Conservation (phyloP, 1,139 yeast species). For the Candida dubliniensis region DNA sequence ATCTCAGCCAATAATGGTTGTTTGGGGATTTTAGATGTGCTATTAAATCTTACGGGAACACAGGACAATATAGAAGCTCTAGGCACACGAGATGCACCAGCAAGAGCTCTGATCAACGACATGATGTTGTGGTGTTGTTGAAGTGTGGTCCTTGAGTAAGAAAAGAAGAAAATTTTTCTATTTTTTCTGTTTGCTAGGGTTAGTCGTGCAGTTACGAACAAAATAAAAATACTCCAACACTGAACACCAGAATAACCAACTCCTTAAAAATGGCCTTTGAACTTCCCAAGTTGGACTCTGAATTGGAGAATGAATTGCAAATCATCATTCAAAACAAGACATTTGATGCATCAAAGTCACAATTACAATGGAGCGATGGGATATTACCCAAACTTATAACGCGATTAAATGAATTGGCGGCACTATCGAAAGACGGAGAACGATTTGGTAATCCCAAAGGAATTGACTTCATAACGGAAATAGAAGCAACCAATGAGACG, state of each 20-base stretch:
- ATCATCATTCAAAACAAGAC: slow-evolving; percentile 9
- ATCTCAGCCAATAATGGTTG: slow-evolving; percentile 20
- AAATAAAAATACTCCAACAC: not conserved
- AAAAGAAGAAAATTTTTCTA: slow-evolving; percentile 9
- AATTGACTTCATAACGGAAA: slow-evolving; percentile 2
- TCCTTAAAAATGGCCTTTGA: not conserved
- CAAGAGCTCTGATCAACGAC: slow-evolving; percentile 16
- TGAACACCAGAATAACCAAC: no score
- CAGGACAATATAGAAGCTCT: slow-evolving; percentile 1
- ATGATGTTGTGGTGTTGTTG: slow-evolving; percentile 3
- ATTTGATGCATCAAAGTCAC: slow-evolving; percentile 2
- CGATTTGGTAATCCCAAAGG: slow-evolving; percentile 18
- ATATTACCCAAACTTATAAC: slow-evolving; percentile 13
- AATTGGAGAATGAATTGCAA: slow-evolving; percentile 7
- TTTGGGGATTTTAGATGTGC: slow-evolving; percentile 8
- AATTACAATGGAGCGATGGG: slow-evolving; percentile 12
- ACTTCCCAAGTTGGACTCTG: slow-evolving; percentile 13
- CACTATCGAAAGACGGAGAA: slow-evolving; percentile 12
- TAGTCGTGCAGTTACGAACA: not conserved
- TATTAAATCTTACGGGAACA: slow-evolving; percentile 7
- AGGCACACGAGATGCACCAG: slow-evolving; percentile 12
- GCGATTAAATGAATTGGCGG: slow-evolving; percentile 14
- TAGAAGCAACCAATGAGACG: slow-evolving; percentile 6
- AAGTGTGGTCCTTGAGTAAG: not conserved
- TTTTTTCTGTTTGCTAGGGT: not conserved